These are phyloP conservation scores for Trifolium fragiferum DNA, from an alignment of 306 rosid genomes.

Conservation along the genomic window DNA sequence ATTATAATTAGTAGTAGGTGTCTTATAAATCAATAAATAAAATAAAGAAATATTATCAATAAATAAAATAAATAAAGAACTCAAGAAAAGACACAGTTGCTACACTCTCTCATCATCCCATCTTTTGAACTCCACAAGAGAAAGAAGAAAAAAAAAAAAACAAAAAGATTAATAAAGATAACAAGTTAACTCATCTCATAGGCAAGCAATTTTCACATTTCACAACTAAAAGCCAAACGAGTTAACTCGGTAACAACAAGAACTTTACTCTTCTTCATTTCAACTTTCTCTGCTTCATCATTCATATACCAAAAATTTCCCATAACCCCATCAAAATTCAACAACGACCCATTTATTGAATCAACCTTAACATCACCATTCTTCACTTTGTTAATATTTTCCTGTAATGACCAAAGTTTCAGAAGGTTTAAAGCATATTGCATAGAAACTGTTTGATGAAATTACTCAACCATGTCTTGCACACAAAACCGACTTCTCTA, in stretches of 20 bases:
- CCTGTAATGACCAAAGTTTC: not conserved
- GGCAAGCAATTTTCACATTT: not conserved
- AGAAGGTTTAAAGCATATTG: not conserved
- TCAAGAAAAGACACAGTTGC: not conserved
- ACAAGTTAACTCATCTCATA: conserved; percentile 40
- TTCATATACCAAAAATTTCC: conserved; percentile 1
- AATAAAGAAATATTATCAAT: not conserved
- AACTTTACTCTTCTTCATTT: conserved; percentile 26
- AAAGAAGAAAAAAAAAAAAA: not conserved
- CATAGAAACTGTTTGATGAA: conserved; percentile 36
- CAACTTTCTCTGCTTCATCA: conserved; percentile 7
- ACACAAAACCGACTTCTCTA: conserved; percentile 34
- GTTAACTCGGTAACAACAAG: conserved; percentile 41
- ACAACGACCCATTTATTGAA: conserved; percentile 30
- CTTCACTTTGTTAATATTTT: conserved; percentile 3
- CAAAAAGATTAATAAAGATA: not conserved
- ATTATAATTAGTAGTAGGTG: conserved; percentile 11
- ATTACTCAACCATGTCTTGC: conserved; percentile 34
- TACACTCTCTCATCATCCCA: not conserved
- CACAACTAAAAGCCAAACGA: conserved; percentile 19
- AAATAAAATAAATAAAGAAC: conserved; percentile 25
- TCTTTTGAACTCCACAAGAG: not conserved
- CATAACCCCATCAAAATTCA: conserved; percentile 16
- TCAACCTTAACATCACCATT: conserved; percentile 6
- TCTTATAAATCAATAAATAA: conserved; percentile 23